Conservation (phyloP, 1,284 basidiomycete species). For the Leccinum fallax region DNA sequence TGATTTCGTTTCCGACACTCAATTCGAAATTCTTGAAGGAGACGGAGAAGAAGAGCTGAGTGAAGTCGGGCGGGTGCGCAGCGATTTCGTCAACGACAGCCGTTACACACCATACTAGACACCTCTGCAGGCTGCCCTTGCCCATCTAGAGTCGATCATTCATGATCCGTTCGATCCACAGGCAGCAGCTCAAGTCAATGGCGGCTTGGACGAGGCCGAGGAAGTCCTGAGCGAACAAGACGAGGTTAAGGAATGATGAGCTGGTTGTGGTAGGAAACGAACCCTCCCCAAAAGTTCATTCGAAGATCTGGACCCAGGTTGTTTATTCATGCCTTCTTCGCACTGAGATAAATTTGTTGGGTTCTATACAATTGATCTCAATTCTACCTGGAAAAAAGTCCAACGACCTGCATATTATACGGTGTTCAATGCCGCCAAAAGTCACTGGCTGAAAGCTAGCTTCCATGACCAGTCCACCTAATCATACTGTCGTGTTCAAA, state of each 20-base stretch:
- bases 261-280: neutral
- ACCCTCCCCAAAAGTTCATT: neutral
- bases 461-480: neutral
- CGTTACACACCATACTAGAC: constrained; percentile 88
- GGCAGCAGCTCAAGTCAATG: constrained; percentile 20
- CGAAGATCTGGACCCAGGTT: neutral
- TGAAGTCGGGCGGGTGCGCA: constrained; percentile 92
- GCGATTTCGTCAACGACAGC: constrained; percentile 78
- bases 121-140: constrained; percentile 65
- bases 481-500: neutral
- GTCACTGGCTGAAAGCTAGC: neutral
- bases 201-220: constrained; percentile 14
- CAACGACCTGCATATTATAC: too few relatives aligned
- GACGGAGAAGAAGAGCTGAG: constrained; percentile 69
- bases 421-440: neutral
- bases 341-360: neutral
- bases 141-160: constrained; percentile 76
- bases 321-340: neutral
- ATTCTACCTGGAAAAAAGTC: neutral
- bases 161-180: constrained; percentile 45
- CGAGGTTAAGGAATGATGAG: constrained; percentile 12
- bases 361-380: too few relatives aligned
- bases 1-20: constrained; percentile 57
- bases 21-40: constrained; percentile 64
- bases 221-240: constrained; percentile 20